phyloP scores from a whole-genome alignment of 2,329 filamentous ascomycete species.

The Fusarium sp. region DNA sequence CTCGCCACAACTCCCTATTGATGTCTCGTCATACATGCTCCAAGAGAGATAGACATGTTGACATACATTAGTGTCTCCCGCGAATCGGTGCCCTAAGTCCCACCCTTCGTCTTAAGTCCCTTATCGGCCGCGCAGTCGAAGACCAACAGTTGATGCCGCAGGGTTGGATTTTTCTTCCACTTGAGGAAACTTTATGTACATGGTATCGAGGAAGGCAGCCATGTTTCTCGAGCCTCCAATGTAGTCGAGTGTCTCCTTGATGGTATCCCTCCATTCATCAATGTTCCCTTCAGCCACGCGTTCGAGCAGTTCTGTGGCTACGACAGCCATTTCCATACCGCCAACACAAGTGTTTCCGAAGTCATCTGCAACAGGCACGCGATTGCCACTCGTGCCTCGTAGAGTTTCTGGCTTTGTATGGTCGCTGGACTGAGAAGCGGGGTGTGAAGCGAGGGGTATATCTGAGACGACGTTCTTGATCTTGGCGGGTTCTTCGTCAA shows the following conservation, averaged over 20 bases:
- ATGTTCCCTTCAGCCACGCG: not conserved
- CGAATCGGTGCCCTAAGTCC: not conserved
- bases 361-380: not conserved
- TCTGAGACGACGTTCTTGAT: not conserved
- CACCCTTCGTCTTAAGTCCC: not conserved
- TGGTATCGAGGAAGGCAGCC: conserved; percentile 8
- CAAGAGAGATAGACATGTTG: not conserved
- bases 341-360: conserved; percentile 27
- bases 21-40: not conserved
- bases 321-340: conserved; percentile 33
- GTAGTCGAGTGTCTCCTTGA: conserved; percentile 27
- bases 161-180: conserved; percentile 1
- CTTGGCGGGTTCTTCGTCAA: not conserved
- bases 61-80: not conserved
- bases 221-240: conserved; percentile 30
- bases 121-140: conserved; percentile 20
- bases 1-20: too few species aligned
- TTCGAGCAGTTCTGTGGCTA: conserved; percentile 22
- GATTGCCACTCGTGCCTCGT: conserved; percentile 25
- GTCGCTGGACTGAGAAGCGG: not conserved
- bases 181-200: conserved; percentile 23
- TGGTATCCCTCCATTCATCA: conserved; percentile 17
- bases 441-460: not conserved
- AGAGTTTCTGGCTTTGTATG: conserved; percentile 12
- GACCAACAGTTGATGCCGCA: conserved; percentile 6